Evolutionary conservation across 768 basidiomycete species (phyloP).

Genomic region (Lactarius pseudohatsudake): DNA sequence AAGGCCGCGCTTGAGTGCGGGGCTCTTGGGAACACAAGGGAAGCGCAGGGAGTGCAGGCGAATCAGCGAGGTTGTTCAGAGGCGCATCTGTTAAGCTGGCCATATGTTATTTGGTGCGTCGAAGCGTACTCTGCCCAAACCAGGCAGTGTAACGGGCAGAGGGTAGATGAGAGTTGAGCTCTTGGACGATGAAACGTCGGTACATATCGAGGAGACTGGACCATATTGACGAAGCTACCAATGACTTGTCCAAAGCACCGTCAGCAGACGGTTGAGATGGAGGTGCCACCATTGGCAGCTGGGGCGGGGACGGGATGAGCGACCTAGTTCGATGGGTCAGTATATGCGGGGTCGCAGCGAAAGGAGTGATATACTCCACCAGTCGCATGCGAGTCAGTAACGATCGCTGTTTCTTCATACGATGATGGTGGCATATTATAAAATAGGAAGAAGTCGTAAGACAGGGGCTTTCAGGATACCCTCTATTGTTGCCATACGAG

Average conservation of each 20-base stretch:
- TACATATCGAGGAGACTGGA: conserved; percentile 67
- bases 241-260: conserved; percentile 23
- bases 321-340: conserved; percentile 25
- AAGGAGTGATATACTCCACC: conserved; percentile 49
- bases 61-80: too few relatives aligned
- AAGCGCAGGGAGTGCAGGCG: too few relatives aligned
- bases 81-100: conserved; percentile 2
- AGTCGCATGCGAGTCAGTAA: conserved; percentile 69
- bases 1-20: too few relatives aligned
- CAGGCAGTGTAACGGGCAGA: conserved; percentile 51
- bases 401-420: conserved; percentile 45
- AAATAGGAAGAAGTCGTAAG: too few relatives aligned
- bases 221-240: conserved; percentile 49
- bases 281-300: conserved; percentile 7
- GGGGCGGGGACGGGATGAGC: conserved; percentile 16
- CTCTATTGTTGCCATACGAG: too few relatives aligned
- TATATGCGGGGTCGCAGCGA: not conserved
- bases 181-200: conserved; percentile 57
- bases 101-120: conserved; percentile 43
- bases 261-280: conserved; percentile 20
- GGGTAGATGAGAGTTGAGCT: conserved; percentile 41
- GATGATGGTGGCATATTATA: too few relatives aligned
- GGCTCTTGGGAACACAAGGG: too few relatives aligned
- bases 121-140: conserved; percentile 54
- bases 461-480: too few relatives aligned